Base-by-base conservation (phyloP, 2,329 filamentous ascomycete genomes). In the Calonectria pseudoreteaudii region DNA sequence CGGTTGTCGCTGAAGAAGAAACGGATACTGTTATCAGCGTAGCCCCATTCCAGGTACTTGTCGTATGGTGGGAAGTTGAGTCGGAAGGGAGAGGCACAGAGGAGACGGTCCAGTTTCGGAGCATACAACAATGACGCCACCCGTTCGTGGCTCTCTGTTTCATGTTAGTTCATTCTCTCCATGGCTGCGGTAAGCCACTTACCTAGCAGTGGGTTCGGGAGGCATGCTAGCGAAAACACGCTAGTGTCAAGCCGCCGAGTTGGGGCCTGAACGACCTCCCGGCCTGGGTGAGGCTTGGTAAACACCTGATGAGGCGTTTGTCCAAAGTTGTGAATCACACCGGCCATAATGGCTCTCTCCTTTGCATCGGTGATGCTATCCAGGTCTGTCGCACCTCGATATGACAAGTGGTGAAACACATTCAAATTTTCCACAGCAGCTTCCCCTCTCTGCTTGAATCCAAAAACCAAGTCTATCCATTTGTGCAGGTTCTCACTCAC, bases 251-350 rank as follows among this genome's bases (percentile, higher is more conserved):
- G 87, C 70, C 95, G 91, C 71, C 91, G 91, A 4, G 90, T 87
- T 7, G 91, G 92, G 69, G 92, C 90, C 28, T 91, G 87, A 6
- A 90, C 85, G 70, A 94, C 90, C 77, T 98, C 95, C 18, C 93
- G 91, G n/a, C 90, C 86, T 4, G 94, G 93, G 83, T 99, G 97
- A 16, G 94, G 89, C 72, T 93, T 93, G 56, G 92, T 91, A 83
- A 98, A 99, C 20, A 98, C 94, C 83, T 99, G 97, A 79, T 97
- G 94, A 2, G 97, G 97, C 1, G 97, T 99, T 83, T 99, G 97
- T 0, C 97, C 97, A 84, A 99, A 99, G 80, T 98, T 98, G 85
- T 99, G 96, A 79, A 99, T 98, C 78, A 98, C 98, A 41, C 95
- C 95, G 68, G 98, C 98, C 0, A 95, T 96, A 7, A 96, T 94